Evolutionary conservation across 805 yeast genomes (phyloP), one percentile per base, ranked within the genome.

Genomic region (Deakozyma indianensis): DNA sequence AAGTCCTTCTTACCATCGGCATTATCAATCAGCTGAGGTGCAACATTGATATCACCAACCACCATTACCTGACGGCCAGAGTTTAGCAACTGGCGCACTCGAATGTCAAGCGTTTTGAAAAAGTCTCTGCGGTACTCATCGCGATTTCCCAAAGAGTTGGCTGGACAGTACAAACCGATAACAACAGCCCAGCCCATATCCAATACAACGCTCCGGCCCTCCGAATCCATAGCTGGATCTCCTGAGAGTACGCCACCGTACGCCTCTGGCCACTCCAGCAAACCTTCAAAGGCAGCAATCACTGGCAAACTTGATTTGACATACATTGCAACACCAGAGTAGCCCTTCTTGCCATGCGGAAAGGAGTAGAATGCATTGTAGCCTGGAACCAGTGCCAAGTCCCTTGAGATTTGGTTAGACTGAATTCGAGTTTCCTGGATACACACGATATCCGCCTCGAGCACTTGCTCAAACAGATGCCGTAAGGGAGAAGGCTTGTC

Each of bases 281-380:
- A 66, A 0, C 98, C 98, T 60, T 90, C 95, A 57, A 92, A 97
- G 0, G 88, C 96, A 51, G 74, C 76, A 2, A 73, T 43, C 1
- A 86, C 85, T 2, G 69, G 63, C 22, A 87, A 57, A 2, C 69
- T 58, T 22, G 80, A 83, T 9, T 59, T 61, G 0, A 61, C 63
- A 62, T 84, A 90, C 2, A 90, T 73, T 0, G 88, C 94, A 1
- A 90, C 96, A 0, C 98, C 98, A 46, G 90, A 75, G 59, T 92
- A 92, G 0, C 97, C 97, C 56, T 78, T 83, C 57, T 77, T 83
- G 2, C 57, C 47, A 9, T 58, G 59, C 0, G 96, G 94, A 11
- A 86, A 64, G 0, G 90, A 69, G 27, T 86, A 73, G 53, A 77
- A 90, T 1, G 83, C 69, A 22, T 70, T 64, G 56, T 71, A 90